Conservation (phyloP, 2,329 filamentous ascomycete species). For the Ceratocystis smalleyi region DNA sequence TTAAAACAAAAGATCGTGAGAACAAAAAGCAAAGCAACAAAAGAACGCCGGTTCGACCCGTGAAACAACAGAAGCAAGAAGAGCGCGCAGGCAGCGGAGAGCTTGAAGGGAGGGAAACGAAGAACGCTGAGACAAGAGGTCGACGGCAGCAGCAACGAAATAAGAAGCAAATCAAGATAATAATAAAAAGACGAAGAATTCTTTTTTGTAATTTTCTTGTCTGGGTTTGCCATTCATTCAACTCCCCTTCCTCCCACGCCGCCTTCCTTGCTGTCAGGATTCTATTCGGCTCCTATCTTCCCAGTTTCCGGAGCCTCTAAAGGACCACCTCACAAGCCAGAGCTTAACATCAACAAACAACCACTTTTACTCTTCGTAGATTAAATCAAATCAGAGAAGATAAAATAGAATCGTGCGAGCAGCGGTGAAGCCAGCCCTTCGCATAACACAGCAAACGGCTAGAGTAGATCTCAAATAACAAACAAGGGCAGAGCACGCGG, state of each 20-base stretch:
- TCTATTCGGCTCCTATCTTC: background rate
- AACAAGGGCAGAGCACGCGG: no score
- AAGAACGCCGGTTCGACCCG: background rate
- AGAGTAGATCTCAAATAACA: no score
- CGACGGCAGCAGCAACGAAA: background rate
- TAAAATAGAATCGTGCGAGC: no score
- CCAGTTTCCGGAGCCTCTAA: background rate
- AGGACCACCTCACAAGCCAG: background rate
- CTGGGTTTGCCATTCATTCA: background rate
- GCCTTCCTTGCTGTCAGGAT: background rate
- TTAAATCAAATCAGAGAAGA: no score
- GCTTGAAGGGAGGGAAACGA: background rate
- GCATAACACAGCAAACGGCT: no score
- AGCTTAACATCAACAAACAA: background rate
- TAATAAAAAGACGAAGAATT: background rate
- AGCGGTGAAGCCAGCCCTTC: no score
- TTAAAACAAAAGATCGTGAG: background rate
- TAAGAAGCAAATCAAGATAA: background rate
- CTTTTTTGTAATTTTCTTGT: background rate
- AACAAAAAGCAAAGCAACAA: conserved; percentile 13
- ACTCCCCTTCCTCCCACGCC: no score
- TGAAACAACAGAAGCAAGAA: background rate
- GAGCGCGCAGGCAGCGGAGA: background rate
- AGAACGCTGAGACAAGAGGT: background rate
- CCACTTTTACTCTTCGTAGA: background rate